These are phyloP conservation scores for Ophiobolus disseminans DNA, from an alignment of 2,329 filamentous ascomycete species.

Conservation along the genomic window DNA sequence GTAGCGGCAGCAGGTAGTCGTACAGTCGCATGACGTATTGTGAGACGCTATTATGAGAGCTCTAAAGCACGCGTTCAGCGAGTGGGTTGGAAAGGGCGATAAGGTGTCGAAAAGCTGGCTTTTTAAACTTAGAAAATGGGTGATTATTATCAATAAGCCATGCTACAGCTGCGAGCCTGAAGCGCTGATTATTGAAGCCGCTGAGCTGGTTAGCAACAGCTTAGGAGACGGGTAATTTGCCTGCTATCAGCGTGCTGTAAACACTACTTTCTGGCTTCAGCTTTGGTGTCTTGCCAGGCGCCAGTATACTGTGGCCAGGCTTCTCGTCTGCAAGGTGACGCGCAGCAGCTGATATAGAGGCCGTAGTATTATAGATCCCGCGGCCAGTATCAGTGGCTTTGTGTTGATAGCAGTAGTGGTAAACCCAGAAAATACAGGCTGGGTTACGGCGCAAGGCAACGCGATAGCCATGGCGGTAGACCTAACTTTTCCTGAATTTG, in stretches of 20 bases:
- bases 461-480: constrained; percentile 5
- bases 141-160: not conserved
- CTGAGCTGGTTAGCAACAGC: not conserved
- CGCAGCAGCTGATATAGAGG: not conserved
- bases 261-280: not conserved
- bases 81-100: not conserved
- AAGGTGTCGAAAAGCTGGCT: not conserved
- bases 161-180: not conserved
- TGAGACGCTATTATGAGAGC: constrained; percentile 1
- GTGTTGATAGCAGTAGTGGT: not conserved
- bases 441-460: not conserved
- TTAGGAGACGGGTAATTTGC: not conserved
- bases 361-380: not conserved
- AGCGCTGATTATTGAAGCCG: not conserved
- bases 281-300: not conserved
- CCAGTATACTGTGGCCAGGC: not conserved
- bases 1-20: constrained; percentile 4
- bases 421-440: not conserved
- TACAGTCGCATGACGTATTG: constrained; percentile 3
- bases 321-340: not conserved
- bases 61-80: not conserved
- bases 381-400: not conserved
- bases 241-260: not conserved
- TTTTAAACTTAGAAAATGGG: not conserved
- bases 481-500: constrained; percentile 7